Base-by-base conservation (phyloP, 805 yeast species). In the Starmerella apis region DNA sequence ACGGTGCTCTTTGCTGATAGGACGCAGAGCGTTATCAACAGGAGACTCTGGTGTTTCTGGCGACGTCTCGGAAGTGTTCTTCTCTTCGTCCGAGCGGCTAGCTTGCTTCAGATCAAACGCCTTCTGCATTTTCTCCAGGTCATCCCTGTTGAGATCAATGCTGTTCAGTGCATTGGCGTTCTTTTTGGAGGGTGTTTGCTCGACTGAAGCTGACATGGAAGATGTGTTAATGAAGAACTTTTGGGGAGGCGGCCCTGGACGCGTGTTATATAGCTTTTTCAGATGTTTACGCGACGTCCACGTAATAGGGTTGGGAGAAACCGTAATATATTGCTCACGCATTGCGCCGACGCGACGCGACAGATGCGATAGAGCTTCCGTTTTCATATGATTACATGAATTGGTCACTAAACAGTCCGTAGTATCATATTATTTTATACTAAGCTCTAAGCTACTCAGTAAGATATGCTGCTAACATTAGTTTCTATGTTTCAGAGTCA, bases 161-260 rank as follows among this genome's bases (percentile, higher is more conserved):
- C 68, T 69, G 25, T 76, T 69, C 39, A 80, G 67, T 25, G 78
- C 80, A 52, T 65, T 66, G 42, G 85, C 83, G 50, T 84, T 72
- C 52, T 66, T 73, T 65, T 80, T 80, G 33, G 83, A 78, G 53
- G 86, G 86, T 18, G 95, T 83, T 32, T 63, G 64, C 18, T 60
- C 59, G 22, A 61, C 59, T 7, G 37, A n/a, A 36, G 59, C 52
- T 19, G 59, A 46, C 60, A 52, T 48, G 37, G 24, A 4, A 3
- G 35, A 11, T 22, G 44, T 11, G n/a, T 18, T 13, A 18, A 16
- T n/a, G 33, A 20, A 5, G 33, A 38, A 7, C 20, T 25, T 13
- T 33, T 27, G 30, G 27, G 42, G 27, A 13, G 31, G 22, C 24
- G 33, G 24, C 16, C 22, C 22, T 2, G 18, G 33, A 36, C 47